Percentiles rank a stretch among this genome's conserved stretches.
Conservation (phyloP, 441 rosid species). For the Adansonia grandidieri region DNA sequence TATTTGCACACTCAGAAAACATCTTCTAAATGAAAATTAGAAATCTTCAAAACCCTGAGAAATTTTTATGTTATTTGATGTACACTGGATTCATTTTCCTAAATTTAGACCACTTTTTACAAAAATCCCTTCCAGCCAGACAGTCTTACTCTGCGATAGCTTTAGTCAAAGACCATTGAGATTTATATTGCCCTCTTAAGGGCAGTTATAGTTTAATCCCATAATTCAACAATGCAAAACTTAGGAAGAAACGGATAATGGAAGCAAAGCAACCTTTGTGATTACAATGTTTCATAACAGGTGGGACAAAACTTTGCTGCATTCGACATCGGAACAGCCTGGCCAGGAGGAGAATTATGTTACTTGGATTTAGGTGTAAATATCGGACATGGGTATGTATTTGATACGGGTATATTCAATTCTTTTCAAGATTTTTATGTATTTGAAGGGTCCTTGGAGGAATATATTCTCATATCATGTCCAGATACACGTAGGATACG, state of each 20-base stretch:
- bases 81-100: not conserved
- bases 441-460: too few species aligned
- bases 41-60: conserved; percentile 16
- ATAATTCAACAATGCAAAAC: not conserved
- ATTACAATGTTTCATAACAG: not conserved
- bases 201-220: not conserved
- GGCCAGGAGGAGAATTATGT: not conserved
- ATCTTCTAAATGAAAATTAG: not conserved
- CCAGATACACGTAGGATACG: too few species aligned
- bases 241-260: not conserved
- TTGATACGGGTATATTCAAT: too few species aligned
- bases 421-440: too few species aligned
- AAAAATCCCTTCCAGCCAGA: not conserved
- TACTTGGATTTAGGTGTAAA: too few species aligned
- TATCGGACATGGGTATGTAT: too few species aligned
- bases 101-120: not conserved
- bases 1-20: conserved; percentile 5
- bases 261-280: not conserved
- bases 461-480: too few species aligned
- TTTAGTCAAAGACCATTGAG: not conserved
- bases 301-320: not conserved
- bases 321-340: not conserved
- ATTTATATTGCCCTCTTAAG: not conserved
- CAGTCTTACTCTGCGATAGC: not conserved
- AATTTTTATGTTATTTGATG: not conserved